Evolutionary conservation across 805 yeast species (phyloP).

Genomic region (Kurtzmaniella fragi): DNA sequence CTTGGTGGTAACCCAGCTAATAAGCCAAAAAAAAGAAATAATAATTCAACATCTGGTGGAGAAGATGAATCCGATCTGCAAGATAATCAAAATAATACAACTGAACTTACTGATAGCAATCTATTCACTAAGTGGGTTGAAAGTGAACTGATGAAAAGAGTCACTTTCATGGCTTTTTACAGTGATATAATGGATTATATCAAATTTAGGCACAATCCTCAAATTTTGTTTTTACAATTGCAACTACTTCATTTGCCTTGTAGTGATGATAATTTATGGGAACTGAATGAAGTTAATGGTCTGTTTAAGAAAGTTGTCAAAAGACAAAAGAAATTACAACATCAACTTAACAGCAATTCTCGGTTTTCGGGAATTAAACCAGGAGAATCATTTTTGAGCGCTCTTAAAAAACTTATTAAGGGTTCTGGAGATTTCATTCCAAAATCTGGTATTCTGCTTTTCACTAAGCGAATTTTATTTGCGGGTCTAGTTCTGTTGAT

Average conservation of each 20-base stretch:
- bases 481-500: conserved; percentile 65
- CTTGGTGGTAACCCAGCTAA: conserved; percentile 63
- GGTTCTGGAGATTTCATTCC: conserved; percentile 29
- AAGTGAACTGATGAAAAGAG: conserved; percentile 70
- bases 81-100: conserved; percentile 5
- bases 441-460: conserved; percentile 36
- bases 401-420: conserved; percentile 53
- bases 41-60: conserved; percentile 24
- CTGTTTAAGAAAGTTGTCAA: conserved; percentile 35
- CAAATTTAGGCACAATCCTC: conserved; percentile 67
- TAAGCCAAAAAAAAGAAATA: conserved; percentile 18
- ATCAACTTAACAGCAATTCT: conserved; percentile 2
- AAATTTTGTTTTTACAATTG: conserved; percentile 31
- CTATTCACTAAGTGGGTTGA: conserved; percentile 70
- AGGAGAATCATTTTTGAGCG: conserved; percentile 43
- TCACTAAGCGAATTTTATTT: conserved; percentile 62
- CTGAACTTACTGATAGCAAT: conserved; percentile 22
- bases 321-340: conserved; percentile 26
- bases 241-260: conserved; percentile 38
- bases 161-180: conserved; percentile 77
- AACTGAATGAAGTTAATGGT: conserved; percentile 31
- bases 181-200: conserved; percentile 76
- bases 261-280: conserved; percentile 37
- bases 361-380: conserved; percentile 7
- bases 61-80: conserved; percentile 29